Base-by-base conservation (phyloP, 805 yeast genomes). In the Ogataea ganodermae region DNA sequence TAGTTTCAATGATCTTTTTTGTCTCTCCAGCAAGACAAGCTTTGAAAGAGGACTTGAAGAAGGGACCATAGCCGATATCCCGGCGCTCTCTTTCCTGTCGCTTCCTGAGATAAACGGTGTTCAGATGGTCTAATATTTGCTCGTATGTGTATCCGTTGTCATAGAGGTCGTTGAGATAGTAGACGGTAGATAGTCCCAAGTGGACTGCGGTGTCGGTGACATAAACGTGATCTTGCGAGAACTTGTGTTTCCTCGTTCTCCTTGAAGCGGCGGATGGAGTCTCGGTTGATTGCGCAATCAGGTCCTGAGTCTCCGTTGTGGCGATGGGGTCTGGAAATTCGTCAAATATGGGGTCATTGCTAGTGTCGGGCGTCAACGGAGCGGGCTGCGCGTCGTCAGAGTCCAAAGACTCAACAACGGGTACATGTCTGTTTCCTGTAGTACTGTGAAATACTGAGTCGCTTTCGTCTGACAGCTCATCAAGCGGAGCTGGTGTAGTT, bases 201-300 rank as follows among this genome's bases (percentile, higher is more conserved):
- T 61, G 60, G 9, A 57, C 63, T 2, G 69, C 69, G 2, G 62
- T 55, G 44, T 69, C 72, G 2, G 68, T 63, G 9, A 67, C 59
- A 47, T 67, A 69, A 1, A 68, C 68, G 48, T 69, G 69, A 30
- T 62, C 62, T 45, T 66, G 70, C 2, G 68, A 58, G 39, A 65
- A 66, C 32, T 58, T 64, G 35, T 61, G 65, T 1, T 57, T 53
- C 39, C 70, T 48, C 2, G 65, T 57, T 36, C 67, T 50, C 40
- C 65, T 56, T 4, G 35, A 16, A 13, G 35, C 36, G 14, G 43
- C 18, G 20, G 26, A 10, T 36, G 38, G 33, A 20, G 27, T 30
- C 26, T 39, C 46, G 22, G 41, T 44, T 36, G 35, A 36, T 40
- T 41, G 42, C 38, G 48, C 42, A 26, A 39, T 31, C 18, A 22